Evolutionary conservation across 495 filamentous ascomycete species (phyloP).

Genomic region (Penicillium samsonianum): DNA sequence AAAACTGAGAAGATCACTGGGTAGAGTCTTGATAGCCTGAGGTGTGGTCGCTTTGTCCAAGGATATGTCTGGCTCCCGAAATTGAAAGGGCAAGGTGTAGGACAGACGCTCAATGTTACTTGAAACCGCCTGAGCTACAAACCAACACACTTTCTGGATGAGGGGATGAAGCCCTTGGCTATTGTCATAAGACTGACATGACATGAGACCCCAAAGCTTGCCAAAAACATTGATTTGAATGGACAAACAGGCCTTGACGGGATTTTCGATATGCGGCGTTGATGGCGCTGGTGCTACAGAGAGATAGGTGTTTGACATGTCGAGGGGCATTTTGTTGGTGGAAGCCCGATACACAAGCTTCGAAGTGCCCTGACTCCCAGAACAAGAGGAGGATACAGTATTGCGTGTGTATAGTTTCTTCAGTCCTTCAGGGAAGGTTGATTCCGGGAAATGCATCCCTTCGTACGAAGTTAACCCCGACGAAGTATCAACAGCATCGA

Average conservation of each 20-base stretch:
- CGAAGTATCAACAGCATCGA: constrained; percentile 72
- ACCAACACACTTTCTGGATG: constrained; percentile 79
- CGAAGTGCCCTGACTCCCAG: constrained; percentile 37
- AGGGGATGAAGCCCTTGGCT: constrained; percentile 81
- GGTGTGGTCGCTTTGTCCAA: not conserved
- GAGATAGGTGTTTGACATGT: constrained; percentile 79
- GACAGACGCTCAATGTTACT: constrained; percentile 84
- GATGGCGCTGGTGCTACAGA: constrained; percentile 77
- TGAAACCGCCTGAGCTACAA: constrained; percentile 77
- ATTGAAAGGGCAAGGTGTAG: constrained; percentile 73
- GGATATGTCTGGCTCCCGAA: not conserved
- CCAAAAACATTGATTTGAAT: constrained; percentile 84
- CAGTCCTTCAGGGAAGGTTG: constrained; percentile 76
- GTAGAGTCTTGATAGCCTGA: constrained; percentile 5
- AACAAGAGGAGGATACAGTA: constrained; percentile 31
- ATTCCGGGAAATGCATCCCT: constrained; percentile 78
- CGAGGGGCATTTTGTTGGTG: constrained; percentile 60
- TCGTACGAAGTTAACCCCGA: constrained; percentile 75
- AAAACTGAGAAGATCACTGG: constrained; percentile 25
- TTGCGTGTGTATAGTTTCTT: constrained; percentile 69
- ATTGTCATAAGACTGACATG: constrained; percentile 78
- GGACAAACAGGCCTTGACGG: constrained; percentile 80
- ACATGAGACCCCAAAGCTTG: constrained; percentile 83
- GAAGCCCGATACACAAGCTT: constrained; percentile 76
- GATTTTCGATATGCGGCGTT: constrained; percentile 73